Conservation (phyloP, 257 asterid species). For the Jacaranda copaia region DNA sequence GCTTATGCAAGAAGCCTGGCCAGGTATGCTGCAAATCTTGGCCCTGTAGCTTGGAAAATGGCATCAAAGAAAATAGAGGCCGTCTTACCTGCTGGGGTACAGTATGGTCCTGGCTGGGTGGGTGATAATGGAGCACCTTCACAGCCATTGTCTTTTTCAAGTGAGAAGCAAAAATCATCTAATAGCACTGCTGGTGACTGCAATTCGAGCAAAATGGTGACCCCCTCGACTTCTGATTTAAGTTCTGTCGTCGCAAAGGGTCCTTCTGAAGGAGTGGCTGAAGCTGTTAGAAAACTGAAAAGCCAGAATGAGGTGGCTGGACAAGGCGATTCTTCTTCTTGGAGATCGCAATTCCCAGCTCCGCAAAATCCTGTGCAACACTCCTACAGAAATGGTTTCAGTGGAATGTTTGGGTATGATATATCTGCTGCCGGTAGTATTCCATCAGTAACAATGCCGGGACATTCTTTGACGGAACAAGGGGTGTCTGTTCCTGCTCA, state of each 20-base stretch:
- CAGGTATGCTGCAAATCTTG: conserved; percentile 84
- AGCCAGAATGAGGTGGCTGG: conserved; percentile 54
- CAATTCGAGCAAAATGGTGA: conserved; percentile 50
- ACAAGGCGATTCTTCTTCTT: conserved; percentile 43
- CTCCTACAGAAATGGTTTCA: conserved; percentile 61
- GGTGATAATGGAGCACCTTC: conserved; percentile 62
- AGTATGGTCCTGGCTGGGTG: conserved; percentile 98
- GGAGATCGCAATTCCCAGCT: conserved; percentile 47
- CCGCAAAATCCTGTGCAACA: conserved; percentile 56
- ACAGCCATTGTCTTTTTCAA: conserved; percentile 47
- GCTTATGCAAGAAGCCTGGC: conserved; percentile 92
- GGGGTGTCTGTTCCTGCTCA: conserved; percentile 32
- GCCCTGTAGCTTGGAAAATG: conserved; percentile 86
- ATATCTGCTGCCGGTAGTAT: conserved; percentile 41
- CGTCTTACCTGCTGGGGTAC: conserved; percentile 73
- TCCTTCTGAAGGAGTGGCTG: conserved; percentile 53
- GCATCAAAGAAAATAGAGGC: conserved; percentile 77
- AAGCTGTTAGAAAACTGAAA: conserved; percentile 66
- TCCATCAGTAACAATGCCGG: conserved; percentile 33
- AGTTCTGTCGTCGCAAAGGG: conserved; percentile 37
- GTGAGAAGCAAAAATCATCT: conserved; percentile 50
- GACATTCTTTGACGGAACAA: conserved; percentile 17
- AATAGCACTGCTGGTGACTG: conserved; percentile 38
- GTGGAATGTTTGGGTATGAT: conserved; percentile 51
- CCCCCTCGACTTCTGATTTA: conserved; percentile 49